These are phyloP conservation scores for Neofusicoccum parvum DNA, from an alignment of 2,329 filamentous ascomycete genomes.

Conservation along the genomic window DNA sequence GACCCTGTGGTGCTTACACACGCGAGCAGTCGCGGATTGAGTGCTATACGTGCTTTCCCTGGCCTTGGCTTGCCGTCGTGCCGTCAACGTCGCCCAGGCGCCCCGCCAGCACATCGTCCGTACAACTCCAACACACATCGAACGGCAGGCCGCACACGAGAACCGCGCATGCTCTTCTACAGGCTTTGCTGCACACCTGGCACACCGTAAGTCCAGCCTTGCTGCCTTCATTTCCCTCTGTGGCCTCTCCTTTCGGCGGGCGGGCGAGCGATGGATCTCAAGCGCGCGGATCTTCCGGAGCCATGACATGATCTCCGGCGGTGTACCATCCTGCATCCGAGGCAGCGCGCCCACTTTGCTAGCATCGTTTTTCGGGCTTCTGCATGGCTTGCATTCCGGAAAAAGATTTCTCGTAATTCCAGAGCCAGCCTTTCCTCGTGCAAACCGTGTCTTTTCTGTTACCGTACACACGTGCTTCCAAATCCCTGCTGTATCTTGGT, in stretches of 20 bases:
- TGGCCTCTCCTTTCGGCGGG: neutral
- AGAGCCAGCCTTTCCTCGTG: neutral
- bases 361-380: neutral
- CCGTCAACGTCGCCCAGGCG: neutral
- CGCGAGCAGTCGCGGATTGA: neutral
- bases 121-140: conserved; percentile 9
- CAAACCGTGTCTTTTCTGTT: neutral
- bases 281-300: conserved; percentile 13
- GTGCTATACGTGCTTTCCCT: neutral
- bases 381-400: neutral
- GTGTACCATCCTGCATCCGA: conserved; percentile 6
- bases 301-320: conserved; percentile 9
- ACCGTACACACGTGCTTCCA: neutral
- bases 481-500: neutral
- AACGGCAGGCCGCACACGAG: neutral
- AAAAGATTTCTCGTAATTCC: neutral
- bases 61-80: neutral
- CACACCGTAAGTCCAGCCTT: neutral
- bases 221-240: neutral
- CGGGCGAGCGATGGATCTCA: neutral
- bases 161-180: neutral
- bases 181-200: neutral
- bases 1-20: conserved; percentile 3
- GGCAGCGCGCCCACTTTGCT: conserved; percentile 1
- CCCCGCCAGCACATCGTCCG: conserved; percentile 7